A percentile compares a stretch with the other conserved stretches of the same genome.
Conservation (phyloP, 192 early-diverging fungal species). For the Jimgerdemannia lactiflua region DNA sequence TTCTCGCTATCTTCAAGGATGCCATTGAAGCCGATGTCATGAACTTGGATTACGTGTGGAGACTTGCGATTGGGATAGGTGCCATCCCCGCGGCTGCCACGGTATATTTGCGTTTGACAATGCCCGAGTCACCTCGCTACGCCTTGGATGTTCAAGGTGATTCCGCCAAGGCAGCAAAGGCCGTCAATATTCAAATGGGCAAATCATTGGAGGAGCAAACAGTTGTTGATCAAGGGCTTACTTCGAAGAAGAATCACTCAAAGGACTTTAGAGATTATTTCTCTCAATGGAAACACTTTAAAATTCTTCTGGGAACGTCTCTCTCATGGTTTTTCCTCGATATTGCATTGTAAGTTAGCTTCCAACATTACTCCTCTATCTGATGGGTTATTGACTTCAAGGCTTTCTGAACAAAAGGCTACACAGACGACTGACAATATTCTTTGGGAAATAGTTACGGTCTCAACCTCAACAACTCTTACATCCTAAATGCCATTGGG, state of each 20-base stretch:
- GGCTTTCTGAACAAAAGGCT: no score
- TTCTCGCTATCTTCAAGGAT: slow-evolving; percentile 73
- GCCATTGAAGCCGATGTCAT: slow-evolving; percentile 61
- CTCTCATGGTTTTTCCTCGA: slow-evolving; percentile 80
- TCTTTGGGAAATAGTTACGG: slow-evolving; percentile 38
- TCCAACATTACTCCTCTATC: neutral
- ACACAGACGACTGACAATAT: neutral
- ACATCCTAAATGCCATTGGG: slow-evolving; percentile 72
- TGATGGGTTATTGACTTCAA: no score
- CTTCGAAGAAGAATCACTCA: slow-evolving; percentile 14
- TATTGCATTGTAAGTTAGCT: slow-evolving; percentile 55
- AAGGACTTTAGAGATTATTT: slow-evolving; percentile 73
- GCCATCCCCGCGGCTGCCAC: slow-evolving; percentile 78
- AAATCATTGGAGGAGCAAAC: neutral
- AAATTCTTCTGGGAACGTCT: slow-evolving; percentile 74
- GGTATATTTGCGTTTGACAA: slow-evolving; percentile 88
- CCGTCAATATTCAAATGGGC: slow-evolving; percentile 34
- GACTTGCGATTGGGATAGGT: slow-evolving; percentile 82
- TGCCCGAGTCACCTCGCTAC: slow-evolving; percentile 93
- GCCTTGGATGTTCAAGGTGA: slow-evolving; percentile 59
- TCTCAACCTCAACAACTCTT: slow-evolving; percentile 69
- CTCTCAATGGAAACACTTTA: slow-evolving; percentile 74
- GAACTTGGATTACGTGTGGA: slow-evolving; percentile 90
- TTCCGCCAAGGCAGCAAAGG: slow-evolving; percentile 30
- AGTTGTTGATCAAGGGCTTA: neutral